Evolutionary conservation across 202 grass and related monocot genomes (phyloP), one percentile per base, ranked within the genome.

Genomic region (Eragrostis tef): DNA sequence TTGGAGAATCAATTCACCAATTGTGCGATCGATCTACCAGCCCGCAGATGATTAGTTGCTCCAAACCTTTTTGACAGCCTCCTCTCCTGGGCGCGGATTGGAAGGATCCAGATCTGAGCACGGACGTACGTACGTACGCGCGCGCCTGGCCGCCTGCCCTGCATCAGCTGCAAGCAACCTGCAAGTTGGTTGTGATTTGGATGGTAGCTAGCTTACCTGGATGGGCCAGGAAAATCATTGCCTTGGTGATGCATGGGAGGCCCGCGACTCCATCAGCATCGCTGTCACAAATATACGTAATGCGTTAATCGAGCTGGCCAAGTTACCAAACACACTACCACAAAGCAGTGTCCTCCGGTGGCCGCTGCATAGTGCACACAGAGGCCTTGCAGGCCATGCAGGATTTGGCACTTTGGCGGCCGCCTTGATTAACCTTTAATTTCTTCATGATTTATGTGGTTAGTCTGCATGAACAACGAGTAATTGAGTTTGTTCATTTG

Each of bases 101-200:
- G 29, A 41, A 41, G 62, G 63, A 67, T 67, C 29, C 46, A 67
- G 62, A 67, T 54, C 47, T 42, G 62, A 79, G 26, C 61, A 49
- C 22, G 41, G 3, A 10, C 22, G 47, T n/a, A 71, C 46, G 43
- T 48, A 48, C 21, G 47, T n/a, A 71, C 46, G 43, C 26, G 26
- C 21, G 22, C 44, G 14, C 46, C 46, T 19, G 46, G 25, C 10
- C 24, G 8, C 8, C 63, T 65, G 47, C 43, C 11, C 7, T 26
- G 21, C 56, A 25, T 11, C 19, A 59, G 53, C 53, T 22, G 20
- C 20, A 11, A 1, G 56, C 10, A 5, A 4, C 57, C 22, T 29
- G 11, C 74, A 20, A 20, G 26, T 8, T 65, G 45, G 7, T 31
- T 6, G 27, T 77, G 5, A 9, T 24, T 51, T 66, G 45, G 45